These are phyloP conservation scores for Amanita brunnescens DNA, from an alignment of 768 basidiomycete species.

Conservation along the genomic window DNA sequence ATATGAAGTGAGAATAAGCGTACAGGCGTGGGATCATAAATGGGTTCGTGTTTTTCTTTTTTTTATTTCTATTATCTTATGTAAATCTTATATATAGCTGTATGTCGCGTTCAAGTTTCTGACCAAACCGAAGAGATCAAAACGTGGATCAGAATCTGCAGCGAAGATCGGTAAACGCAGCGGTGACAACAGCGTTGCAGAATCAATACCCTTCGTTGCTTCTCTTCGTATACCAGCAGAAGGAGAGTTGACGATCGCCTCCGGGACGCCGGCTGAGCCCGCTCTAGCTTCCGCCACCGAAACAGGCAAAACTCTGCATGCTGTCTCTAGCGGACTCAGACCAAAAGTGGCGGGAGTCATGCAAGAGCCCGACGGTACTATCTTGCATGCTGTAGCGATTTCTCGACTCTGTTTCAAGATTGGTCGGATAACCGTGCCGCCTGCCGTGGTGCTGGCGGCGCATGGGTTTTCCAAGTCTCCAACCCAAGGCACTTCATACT, in stretches of 20 bases:
- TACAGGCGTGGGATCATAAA: conserved; percentile 69
- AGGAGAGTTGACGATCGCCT: conserved; percentile 16
- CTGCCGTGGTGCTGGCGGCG: conserved; percentile 47
- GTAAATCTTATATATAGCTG: too few relatives aligned
- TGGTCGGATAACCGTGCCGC: conserved; percentile 67
- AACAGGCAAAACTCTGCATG: conserved; percentile 22
- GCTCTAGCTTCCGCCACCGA: conserved; percentile 9
- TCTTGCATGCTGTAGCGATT: conserved; percentile 54
- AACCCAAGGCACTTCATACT: conserved; percentile 21
- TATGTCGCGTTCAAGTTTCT: conserved; percentile 60
- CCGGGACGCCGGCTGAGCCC: conserved; percentile 3
- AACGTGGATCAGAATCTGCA: conserved; percentile 8
- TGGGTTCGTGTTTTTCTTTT: conserved; percentile 61
- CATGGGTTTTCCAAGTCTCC: conserved; percentile 44
- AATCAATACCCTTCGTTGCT: conserved; percentile 13
- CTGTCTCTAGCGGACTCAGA: conserved; percentile 10
- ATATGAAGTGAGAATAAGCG: conserved; percentile 51
- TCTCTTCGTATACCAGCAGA: conserved; percentile 29
- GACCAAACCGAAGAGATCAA: conserved; percentile 34
- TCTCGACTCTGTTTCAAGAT: conserved; percentile 62
- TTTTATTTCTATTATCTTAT: too few relatives aligned
- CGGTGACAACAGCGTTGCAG: neutral
- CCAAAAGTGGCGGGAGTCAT: neutral
- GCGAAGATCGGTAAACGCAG: conserved; percentile 5
- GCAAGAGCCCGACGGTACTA: conserved; percentile 43